Percentiles rank a stretch among this genome's conserved stretches.
phyloP scores from a whole-genome alignment of 495 filamentous ascomycete genomes.

The Neurospora pannonica region DNA sequence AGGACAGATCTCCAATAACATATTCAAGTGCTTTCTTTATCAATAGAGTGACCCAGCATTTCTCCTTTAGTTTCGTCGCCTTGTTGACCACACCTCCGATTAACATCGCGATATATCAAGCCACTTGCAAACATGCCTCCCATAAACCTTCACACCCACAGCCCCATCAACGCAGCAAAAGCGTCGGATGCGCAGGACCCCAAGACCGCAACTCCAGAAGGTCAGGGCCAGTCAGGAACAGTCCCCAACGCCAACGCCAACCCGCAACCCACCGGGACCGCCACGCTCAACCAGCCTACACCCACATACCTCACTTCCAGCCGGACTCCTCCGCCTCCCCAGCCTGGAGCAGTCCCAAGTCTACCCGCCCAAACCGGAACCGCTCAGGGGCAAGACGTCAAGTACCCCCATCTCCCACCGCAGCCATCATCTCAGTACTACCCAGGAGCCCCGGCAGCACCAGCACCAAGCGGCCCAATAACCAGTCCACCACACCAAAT shows the following conservation, averaged over 20 bases:
- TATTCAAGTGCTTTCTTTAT: background rate
- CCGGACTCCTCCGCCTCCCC: conserved; percentile 44
- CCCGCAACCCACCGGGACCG: conserved; percentile 35
- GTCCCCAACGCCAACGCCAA: conserved; percentile 28
- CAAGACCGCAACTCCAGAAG: conserved; percentile 33
- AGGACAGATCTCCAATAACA: background rate
- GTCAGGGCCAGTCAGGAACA: conserved; percentile 6
- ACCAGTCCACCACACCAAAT: conserved; percentile 36
- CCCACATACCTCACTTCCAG: conserved; percentile 22
- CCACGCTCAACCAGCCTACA: conserved; percentile 33
- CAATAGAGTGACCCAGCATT: background rate
- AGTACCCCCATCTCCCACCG: background rate
- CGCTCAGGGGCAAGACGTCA: background rate
- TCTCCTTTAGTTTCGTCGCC: background rate
- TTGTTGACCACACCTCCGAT: background rate
- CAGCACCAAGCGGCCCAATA: conserved; percentile 12
- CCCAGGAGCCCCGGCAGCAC: background rate
- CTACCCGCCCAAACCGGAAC: conserved; percentile 9
- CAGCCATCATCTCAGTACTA: background rate
- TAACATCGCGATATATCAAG: background rate
- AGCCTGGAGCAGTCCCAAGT: conserved; percentile 40
- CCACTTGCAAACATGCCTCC: conserved; percentile 40
- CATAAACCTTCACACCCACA: conserved; percentile 49
- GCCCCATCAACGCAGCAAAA: conserved; percentile 48
- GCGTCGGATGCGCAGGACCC: conserved; percentile 35